Evolutionary conservation across 495 filamentous ascomycete genomes (phyloP).

Genomic region (Talaromyces thailandensis): DNA sequence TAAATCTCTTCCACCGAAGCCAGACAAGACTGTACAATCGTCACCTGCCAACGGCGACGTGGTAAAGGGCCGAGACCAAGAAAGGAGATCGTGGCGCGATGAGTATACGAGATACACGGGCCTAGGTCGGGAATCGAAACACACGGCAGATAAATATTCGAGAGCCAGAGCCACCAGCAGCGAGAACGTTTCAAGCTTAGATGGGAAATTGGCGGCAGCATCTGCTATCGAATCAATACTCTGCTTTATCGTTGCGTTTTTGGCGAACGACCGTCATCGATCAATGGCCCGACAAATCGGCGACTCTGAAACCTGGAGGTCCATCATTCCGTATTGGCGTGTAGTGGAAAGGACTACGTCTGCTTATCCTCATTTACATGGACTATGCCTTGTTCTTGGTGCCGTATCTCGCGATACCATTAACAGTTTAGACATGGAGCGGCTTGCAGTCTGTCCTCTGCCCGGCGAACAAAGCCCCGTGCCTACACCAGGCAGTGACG

Average conservation of each 20-base stretch:
- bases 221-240: slow-evolving; percentile 40
- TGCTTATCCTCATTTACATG: slow-evolving; percentile 28
- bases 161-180: slow-evolving; percentile 15
- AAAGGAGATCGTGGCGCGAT: slow-evolving; percentile 34
- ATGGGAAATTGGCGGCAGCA: slow-evolving; percentile 34
- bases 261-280: slow-evolving; percentile 35
- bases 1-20: slow-evolving; percentile 20
- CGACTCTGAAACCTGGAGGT: slow-evolving; percentile 37
- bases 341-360: slow-evolving; percentile 31
- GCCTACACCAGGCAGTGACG: slow-evolving; percentile 31
- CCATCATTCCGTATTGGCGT: slow-evolving; percentile 40
- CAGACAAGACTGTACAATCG: slow-evolving; percentile 14
- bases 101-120: slow-evolving; percentile 33
- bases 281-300: slow-evolving; percentile 22
- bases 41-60: slow-evolving; percentile 21
- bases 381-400: slow-evolving; percentile 35
- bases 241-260: slow-evolving; percentile 41
- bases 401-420: slow-evolving; percentile 40
- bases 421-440: slow-evolving; percentile 36
- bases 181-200: slow-evolving; percentile 16
- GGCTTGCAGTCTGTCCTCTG: slow-evolving; percentile 27
- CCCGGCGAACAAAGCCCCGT: slow-evolving; percentile 31
- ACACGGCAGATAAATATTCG: slow-evolving; percentile 33
- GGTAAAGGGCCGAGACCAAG: slow-evolving; percentile 18
- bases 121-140: slow-evolving; percentile 40